These are phyloP conservation scores for Elongisporangium senticosum DNA, from an alignment of 352 stramenopile genomes.

Conservation along the genomic window DNA sequence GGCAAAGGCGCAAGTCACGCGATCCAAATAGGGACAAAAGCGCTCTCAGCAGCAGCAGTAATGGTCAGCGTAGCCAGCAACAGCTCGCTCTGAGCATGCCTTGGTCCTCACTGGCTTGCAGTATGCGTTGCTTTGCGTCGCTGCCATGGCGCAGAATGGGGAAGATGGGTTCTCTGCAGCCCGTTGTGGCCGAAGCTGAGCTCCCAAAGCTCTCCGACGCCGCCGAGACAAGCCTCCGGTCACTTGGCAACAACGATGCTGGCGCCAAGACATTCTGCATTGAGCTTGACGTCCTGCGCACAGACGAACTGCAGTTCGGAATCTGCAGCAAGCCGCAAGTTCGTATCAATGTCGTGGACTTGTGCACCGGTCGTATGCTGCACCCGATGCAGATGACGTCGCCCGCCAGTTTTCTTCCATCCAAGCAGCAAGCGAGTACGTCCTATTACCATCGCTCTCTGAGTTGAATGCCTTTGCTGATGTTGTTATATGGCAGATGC, in stretches of 20 bases:
- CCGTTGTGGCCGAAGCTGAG: not conserved
- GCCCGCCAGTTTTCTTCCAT: constrained; percentile 8
- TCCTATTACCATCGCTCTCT: not conserved
- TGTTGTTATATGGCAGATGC: constrained; percentile 18
- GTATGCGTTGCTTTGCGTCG: constrained; percentile 4
- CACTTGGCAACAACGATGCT: constrained; percentile 1
- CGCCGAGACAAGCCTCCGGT: not conserved
- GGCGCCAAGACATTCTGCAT: constrained; percentile 18
- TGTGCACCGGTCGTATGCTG: constrained; percentile 40
- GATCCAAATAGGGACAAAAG: not conserved
- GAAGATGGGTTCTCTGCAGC: constrained; percentile 1
- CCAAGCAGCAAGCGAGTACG: constrained; percentile 8
- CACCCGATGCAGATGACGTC: constrained; percentile 19
- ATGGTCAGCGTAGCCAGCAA: not conserved
- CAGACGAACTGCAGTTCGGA: constrained; percentile 49
- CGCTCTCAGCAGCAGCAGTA: not conserved
- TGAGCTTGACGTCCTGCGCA: constrained; percentile 32
- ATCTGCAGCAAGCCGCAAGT: constrained; percentile 36
- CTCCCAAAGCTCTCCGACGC: not conserved
- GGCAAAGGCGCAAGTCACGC: not conserved
- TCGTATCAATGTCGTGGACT: constrained; percentile 39
- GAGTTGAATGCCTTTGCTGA: not conserved
- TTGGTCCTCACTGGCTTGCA: not conserved
- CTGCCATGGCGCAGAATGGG: not conserved
- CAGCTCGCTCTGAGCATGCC: not conserved